phyloP scores from a whole-genome alignment of 208 protist species.

The Leishmania arabica region DNA sequence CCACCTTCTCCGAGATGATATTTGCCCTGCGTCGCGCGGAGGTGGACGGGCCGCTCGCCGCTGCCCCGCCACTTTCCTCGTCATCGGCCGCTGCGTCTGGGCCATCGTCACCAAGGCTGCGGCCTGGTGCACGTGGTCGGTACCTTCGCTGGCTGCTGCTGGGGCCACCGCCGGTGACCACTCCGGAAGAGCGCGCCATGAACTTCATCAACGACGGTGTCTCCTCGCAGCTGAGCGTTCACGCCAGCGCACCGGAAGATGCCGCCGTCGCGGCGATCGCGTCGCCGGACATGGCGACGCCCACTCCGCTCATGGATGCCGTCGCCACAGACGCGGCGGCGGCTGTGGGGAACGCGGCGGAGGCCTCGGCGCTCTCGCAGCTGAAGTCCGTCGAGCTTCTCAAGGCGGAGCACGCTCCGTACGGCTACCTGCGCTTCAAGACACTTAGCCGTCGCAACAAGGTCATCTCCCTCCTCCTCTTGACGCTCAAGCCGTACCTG shows the following conservation, averaged over 20 bases:
- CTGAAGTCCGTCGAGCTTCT: constrained; percentile 40
- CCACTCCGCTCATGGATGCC: constrained; percentile 11
- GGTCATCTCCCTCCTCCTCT: constrained; percentile 56
- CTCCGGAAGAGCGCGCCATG: constrained; percentile 58
- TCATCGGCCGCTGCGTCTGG: constrained; percentile 5
- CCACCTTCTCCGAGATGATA: constrained; percentile 76
- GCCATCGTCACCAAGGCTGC: background rate
- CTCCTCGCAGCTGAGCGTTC: constrained; percentile 26
- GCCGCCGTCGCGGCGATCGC: background rate
- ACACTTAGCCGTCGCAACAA: constrained; percentile 41
- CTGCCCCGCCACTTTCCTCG: constrained; percentile 15
- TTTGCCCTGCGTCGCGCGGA: constrained; percentile 61
- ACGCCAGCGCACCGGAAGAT: constrained; percentile 4
- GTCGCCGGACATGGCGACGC: background rate
- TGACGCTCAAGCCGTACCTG: constrained; percentile 71
- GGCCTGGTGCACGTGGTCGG: constrained; percentile 12
- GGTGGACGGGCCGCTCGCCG: constrained; percentile 26
- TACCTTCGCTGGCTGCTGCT: constrained; percentile 53
- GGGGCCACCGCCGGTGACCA: constrained; percentile 48
- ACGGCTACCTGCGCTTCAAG: constrained; percentile 67
- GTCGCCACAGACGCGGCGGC: constrained; percentile 11
- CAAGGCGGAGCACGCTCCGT: constrained; percentile 52
- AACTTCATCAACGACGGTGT: constrained; percentile 32
- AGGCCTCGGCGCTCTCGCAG: constrained; percentile 20
- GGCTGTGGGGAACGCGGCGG: background rate